Evolutionary conservation across 306 rosid species (phyloP), one percentile per base, ranked within the genome.

Genomic region (Castanospermum australe): DNA sequence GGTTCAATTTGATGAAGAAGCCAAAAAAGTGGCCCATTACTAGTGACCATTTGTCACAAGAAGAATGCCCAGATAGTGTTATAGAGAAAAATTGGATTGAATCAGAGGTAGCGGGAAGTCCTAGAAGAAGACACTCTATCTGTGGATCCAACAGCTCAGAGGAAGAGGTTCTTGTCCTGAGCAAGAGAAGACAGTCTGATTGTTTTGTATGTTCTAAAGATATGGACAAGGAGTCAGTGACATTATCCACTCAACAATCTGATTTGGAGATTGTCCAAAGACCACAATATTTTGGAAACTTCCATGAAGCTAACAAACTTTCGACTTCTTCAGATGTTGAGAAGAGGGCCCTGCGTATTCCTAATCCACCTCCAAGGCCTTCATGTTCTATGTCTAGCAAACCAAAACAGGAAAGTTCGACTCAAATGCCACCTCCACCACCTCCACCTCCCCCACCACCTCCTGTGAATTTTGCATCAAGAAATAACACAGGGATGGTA

Each of bases 291-390:
- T 83, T 82, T 32, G 82, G 79, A 57, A 86, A 56, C 48, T 86
- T 73, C 56, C 92, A 85, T 81, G 97, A 92, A 82, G 71, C 80
- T 39, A 89, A 57, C 65, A 89, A 90, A 59, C 86, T 85, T 81
- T 73, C 87, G 67, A 79, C 74, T 51, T 88, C 87, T 38, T 86
- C 85, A 5, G 98, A 94, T 81, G 88, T 94, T 48, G 96, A 90
- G 87, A 95, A 91, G 73, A 90, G 99, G 81, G 97, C 94, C 2
- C 71, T 95, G 76, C 88, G 99, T 5, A 81, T 95, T 80, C 97
- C 97, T 0, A 95, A 95, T 79, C 99, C 99, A 2, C 99, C 99
- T 82, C 99, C 99, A 7, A 91, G 94, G 86, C 97, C 99, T 79
- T 92, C 98, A 13, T 84, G 83, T 83, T 86, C 86, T 17, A 74